Percentiles rank a stretch among this genome's conserved stretches.
Evolutionary conservation across 352 stramenopile genomes (phyloP).

Genomic region (Pythium sp.): DNA sequence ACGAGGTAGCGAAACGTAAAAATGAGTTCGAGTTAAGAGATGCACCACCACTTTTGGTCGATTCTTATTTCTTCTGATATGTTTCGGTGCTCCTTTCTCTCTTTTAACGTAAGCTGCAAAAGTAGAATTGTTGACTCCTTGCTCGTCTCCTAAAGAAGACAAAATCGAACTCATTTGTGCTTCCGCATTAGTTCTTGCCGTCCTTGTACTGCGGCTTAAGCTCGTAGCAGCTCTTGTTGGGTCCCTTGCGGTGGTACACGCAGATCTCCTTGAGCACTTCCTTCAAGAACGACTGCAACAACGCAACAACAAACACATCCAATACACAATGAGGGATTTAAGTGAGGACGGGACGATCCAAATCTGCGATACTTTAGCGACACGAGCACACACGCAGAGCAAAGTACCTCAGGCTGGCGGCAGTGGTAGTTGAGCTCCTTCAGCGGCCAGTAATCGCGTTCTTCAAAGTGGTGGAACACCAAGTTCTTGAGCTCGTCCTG

Average conservation of each 20-base stretch:
- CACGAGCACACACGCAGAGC: not conserved
- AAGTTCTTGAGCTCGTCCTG: constrained; percentile 88
- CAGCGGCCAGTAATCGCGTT: constrained; percentile 84
- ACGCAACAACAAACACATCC: not conserved
- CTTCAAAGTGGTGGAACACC: constrained; percentile 86
- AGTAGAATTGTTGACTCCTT: not conserved
- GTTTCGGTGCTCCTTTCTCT: not conserved
- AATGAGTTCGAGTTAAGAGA: not conserved
- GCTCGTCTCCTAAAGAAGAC: not conserved
- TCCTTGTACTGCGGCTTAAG: constrained; percentile 89
- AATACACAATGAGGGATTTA: not conserved
- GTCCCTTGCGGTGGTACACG: constrained; percentile 84
- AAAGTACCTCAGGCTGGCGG: constrained; percentile 78
- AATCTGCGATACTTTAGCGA: not conserved
- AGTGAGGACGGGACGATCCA: not conserved
- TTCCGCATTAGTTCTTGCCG: constrained; percentile 29
- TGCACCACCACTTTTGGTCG: not conserved
- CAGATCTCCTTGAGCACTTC: constrained; percentile 89
- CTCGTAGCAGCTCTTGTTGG: constrained; percentile 90
- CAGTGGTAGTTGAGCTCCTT: constrained; percentile 89
- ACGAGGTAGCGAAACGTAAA: not conserved
- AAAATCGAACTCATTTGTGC: not conserved
- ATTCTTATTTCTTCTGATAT: constrained; percentile 7
- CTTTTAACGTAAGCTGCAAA: not conserved
- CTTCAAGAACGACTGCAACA: constrained; percentile 76